Evolutionary conservation across 306 rosid species (phyloP).

Genomic region (Acmispon strigosus): DNA sequence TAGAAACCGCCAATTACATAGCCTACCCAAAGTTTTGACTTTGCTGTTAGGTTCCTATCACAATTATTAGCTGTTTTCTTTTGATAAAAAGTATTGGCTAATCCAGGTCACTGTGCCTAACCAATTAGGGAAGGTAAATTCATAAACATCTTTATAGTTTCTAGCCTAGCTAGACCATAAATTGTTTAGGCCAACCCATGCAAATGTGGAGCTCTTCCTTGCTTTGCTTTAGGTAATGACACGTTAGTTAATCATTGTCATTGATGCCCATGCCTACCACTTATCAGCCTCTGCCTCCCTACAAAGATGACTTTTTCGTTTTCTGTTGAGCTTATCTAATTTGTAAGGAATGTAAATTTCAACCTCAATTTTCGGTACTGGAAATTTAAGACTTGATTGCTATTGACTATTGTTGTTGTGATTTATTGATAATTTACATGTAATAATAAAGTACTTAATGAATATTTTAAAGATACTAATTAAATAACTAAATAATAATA

Average conservation of each 20-base stretch:
- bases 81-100: conserved; percentile 26
- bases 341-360: too few species aligned
- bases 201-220: background rate
- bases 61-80: conserved; percentile 33
- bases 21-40: conserved; percentile 31
- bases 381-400: too few species aligned
- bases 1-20: conserved; percentile 19
- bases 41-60: conserved; percentile 15
- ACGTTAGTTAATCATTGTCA: conserved; percentile 30
- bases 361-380: too few species aligned
- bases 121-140: conserved; percentile 30
- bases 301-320: background rate
- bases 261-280: conserved; percentile 6
- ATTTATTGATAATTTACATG: too few species aligned
- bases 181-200: conserved; percentile 9
- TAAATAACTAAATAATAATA: too few species aligned
- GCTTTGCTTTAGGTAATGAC: background rate
- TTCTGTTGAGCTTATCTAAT: too few species aligned
- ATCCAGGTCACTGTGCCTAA: conserved; percentile 31
- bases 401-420: too few species aligned
- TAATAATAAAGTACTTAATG: too few species aligned
- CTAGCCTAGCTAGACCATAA: conserved; percentile 1
- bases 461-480: too few species aligned
- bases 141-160: background rate
- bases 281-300: conserved; percentile 18